These are phyloP conservation scores for Trichothecium roseum DNA, from an alignment of 2,329 filamentous ascomycete species.

Conservation along the genomic window DNA sequence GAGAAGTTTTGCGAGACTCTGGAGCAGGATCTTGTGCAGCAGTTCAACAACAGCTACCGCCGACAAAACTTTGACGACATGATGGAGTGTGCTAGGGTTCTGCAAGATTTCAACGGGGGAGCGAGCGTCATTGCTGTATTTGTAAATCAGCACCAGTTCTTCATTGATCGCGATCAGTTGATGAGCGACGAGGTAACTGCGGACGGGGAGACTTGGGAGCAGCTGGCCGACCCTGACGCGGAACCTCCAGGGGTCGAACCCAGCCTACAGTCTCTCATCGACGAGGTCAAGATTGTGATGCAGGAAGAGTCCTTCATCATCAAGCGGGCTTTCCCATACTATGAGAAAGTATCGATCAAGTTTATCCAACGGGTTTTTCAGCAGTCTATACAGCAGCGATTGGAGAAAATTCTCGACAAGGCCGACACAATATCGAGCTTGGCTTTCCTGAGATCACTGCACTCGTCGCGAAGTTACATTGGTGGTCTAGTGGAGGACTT, in stretches of 20 bases:
- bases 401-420: constrained; percentile 94
- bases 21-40: constrained; percentile 88
- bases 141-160: constrained; percentile 98
- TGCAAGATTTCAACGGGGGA: constrained; percentile 93
- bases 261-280: constrained; percentile 80
- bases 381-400: constrained; percentile 90
- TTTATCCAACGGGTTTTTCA: constrained; percentile 96
- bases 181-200: constrained; percentile 74
- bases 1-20: constrained; percentile 95
- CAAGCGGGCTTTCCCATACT: constrained; percentile 90
- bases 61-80: constrained; percentile 95
- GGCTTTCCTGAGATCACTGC: constrained; percentile 81
- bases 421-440: constrained; percentile 84
- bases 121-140: constrained; percentile 92
- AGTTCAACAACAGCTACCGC: constrained; percentile 95
- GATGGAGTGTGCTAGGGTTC: constrained; percentile 89
- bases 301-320: constrained; percentile 97
- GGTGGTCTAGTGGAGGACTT: constrained; percentile 81
- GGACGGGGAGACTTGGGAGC: constrained; percentile 76
- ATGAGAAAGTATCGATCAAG: constrained; percentile 84
- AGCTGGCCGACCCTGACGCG: constrained; percentile 84
- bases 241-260: constrained; percentile 87
- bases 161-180: constrained; percentile 90
- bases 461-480: constrained; percentile 85
- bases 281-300: constrained; percentile 91